Percentiles rank a stretch among this genome's conserved stretches.
Conservation (phyloP, 805 yeast genomes). For the Metschnikowia lochheadii region DNA sequence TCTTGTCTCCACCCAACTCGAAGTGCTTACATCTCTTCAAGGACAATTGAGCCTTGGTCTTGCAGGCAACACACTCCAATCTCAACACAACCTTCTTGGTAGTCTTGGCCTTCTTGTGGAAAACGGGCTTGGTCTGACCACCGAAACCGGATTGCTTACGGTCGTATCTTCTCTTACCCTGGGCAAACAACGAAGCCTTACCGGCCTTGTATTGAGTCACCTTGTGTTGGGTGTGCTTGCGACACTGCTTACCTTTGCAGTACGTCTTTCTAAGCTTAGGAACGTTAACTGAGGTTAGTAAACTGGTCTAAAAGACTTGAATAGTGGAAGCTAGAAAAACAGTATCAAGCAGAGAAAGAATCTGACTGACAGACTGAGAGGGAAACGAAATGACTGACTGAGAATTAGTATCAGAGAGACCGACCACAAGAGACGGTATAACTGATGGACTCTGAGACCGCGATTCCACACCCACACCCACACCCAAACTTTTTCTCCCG, state of each 20-base stretch:
- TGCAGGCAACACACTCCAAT: conserved; percentile 97
- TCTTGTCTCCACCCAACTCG: conserved; percentile 99
- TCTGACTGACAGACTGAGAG: too few relatives aligned
- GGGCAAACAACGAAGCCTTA: conserved; percentile 98
- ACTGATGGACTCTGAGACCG: too few relatives aligned
- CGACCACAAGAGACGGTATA: too few relatives aligned
- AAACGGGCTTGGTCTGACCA: conserved; percentile 99
- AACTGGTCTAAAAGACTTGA: too few relatives aligned
- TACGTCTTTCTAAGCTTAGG: conserved; percentile 99
- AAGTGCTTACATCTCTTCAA: conserved; percentile 99
- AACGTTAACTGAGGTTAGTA: conserved; percentile 78
- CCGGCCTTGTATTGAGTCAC: conserved; percentile 99
- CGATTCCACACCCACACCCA: too few relatives aligned
- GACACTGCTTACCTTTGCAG: conserved; percentile 99
- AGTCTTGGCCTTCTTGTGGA: conserved; percentile 99
- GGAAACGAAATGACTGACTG: too few relatives aligned
- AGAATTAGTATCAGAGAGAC: too few relatives aligned
- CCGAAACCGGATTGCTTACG: conserved; percentile 99
- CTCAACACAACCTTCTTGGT: conserved; percentile 99
- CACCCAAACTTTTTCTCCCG: too few relatives aligned
- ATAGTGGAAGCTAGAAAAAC: neutral
- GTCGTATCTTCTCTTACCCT: conserved; percentile 99
- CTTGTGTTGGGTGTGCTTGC: conserved; percentile 99
- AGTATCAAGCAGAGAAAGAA: too few relatives aligned
- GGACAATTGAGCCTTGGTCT: conserved; percentile 96